Conservation (phyloP, 345 rosid genomes). For the Citrus reticulata region DNA sequence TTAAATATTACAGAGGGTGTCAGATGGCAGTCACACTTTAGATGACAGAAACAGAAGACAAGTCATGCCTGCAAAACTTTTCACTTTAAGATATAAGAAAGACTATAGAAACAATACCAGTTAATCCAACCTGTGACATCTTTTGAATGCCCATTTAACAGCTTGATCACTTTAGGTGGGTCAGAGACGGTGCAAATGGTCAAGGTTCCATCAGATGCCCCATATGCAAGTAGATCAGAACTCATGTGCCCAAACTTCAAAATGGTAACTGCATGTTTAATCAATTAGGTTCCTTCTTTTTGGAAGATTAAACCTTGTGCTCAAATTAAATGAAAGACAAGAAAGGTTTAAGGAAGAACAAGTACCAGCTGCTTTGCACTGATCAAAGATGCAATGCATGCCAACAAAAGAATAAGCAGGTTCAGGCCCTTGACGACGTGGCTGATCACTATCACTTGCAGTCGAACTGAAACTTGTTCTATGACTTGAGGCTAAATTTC, state of each 20-base stretch:
- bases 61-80: neutral
- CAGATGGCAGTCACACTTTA: neutral
- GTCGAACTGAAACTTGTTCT: slow-evolving; percentile 85
- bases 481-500: slow-evolving; percentile 55
- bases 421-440: slow-evolving; percentile 52
- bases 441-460: slow-evolving; percentile 64
- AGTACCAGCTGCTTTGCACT: slow-evolving; percentile 91
- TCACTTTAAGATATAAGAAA: slow-evolving; percentile 29
- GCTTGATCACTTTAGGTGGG: slow-evolving; percentile 62
- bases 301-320: slow-evolving; percentile 1
- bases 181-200: slow-evolving; percentile 77
- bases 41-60: slow-evolving; percentile 16
- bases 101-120: slow-evolving; percentile 59
- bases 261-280: slow-evolving; percentile 71
- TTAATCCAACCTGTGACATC: slow-evolving; percentile 98
- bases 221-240: slow-evolving; percentile 92
- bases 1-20: neutral
- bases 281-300: slow-evolving; percentile 12
- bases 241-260: slow-evolving; percentile 95
- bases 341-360: slow-evolving; percentile 7
- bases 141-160: slow-evolving; percentile 70
- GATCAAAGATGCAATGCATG: slow-evolving; percentile 97
- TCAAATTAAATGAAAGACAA: neutral
- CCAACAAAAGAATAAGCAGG: slow-evolving; percentile 95
- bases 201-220: slow-evolving; percentile 92